Evolutionary conservation across 495 filamentous ascomycete genomes (phyloP).

Genomic region (Xylaria longipes): DNA sequence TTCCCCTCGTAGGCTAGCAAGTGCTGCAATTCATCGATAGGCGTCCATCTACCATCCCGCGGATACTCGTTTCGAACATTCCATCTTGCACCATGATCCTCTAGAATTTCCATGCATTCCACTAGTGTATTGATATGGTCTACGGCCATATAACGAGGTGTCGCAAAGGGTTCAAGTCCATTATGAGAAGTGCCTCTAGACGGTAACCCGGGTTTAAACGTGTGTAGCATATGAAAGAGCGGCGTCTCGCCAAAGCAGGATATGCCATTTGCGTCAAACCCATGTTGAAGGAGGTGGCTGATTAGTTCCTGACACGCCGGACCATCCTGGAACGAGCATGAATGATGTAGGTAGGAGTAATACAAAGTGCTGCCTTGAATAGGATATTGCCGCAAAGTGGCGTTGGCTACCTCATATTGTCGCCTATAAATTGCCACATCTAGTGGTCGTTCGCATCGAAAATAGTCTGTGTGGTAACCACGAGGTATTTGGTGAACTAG

Average conservation of each 20-base stretch:
- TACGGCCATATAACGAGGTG: neutral
- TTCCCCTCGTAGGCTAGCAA: neutral
- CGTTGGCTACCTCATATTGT: neutral
- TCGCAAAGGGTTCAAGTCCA: too few relatives aligned
- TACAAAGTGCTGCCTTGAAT: too few relatives aligned
- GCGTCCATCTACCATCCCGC: neutral
- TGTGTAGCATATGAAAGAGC: neutral
- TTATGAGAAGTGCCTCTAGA: neutral
- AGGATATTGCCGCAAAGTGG: neutral
- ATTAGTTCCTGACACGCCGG: neutral
- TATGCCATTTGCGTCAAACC: neutral
- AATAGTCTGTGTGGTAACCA: neutral
- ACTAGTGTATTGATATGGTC: neutral
- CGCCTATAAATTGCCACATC: neutral
- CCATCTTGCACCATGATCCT: neutral
- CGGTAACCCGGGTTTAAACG: neutral
- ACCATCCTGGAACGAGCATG: neutral
- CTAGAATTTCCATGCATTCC: neutral
- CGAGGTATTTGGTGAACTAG: neutral
- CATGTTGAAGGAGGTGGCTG: neutral
- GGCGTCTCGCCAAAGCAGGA: neutral
- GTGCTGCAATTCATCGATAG: neutral
- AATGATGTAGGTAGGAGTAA: neutral
- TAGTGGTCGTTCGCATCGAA: neutral
- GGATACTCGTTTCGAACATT: neutral